Base-by-base conservation (phyloP, 192 early-diverging fungal genomes). In the Chytriomyces confervae region DNA sequence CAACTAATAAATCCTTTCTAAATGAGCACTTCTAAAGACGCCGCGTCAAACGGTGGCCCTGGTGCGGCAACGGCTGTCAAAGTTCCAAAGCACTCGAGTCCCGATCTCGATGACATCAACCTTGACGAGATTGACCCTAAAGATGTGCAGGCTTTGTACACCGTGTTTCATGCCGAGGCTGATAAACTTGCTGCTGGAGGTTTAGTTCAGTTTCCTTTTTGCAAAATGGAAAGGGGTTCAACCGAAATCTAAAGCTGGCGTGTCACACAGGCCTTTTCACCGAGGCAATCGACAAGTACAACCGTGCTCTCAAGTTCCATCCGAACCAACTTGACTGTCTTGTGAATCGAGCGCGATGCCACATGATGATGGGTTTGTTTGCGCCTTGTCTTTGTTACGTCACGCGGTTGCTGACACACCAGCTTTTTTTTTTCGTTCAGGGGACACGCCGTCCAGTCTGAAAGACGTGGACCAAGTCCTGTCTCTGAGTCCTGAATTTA, bases 311-410 rank as follows among this genome's bases (percentile, higher is more conserved):
- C 13, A 45, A 47, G 11, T 70, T 85, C 7, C 73, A 78, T 43
- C 84, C 79, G 23, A 71, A 77, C 18, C 82, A 85, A 11, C 61
- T 79, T 49, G 66, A 81, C 51, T 80, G 80, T 62, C 74, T 85
- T 18, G 84, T 86, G 11, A 77, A 82, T 27, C 76, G 84, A 23
- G 86, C 84, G 5, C 66, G 78, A 9, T 85, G 84, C 65, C 75
- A 63, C 71, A 76, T 85, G 76, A 80, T 84, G 78, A 64, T 77
- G 46, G 79, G 72, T 74, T 11, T 7, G 62, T 9, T n/a, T 23
- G 23, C 5, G 20, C 6, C 20, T 5, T 60, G 0, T 23, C 46
- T 16, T 13, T 36, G 13, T 16, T 66, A 65, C 5, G 57, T 60
- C 20, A 60, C 13, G 57, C 57, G 20, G 20, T 60, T 4, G 57